Evolutionary conservation across 305 asterid genomes (phyloP).

Genomic region (Plantago coronopus): DNA sequence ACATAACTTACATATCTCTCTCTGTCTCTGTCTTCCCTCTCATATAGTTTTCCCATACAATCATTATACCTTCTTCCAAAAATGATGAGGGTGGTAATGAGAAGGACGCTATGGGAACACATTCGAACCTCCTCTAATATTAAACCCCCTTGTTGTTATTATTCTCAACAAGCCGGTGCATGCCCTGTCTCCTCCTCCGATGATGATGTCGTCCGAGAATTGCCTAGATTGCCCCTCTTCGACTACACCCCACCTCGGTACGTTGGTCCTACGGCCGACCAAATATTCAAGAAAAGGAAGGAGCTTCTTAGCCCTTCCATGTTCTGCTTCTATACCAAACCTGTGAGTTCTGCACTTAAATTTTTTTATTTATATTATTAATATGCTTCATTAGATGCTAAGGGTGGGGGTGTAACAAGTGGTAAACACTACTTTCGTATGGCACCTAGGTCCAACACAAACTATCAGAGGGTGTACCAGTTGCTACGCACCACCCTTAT

Average conservation of each 20-base stretch:
- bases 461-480: no score
- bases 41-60: no score
- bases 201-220: background rate
- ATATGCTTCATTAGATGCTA: no score
- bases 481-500: no score
- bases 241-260: slow-evolving; percentile 67
- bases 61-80: background rate
- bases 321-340: slow-evolving; percentile 56
- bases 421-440: no score
- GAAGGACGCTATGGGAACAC: slow-evolving; percentile 35
- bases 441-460: no score
- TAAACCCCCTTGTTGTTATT: slow-evolving; percentile 23
- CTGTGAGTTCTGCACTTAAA: slow-evolving; percentile 43
- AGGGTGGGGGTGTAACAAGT: no score
- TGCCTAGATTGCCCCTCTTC: slow-evolving; percentile 57
- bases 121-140: slow-evolving; percentile 15
- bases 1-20: no score
- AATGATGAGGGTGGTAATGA: slow-evolving; percentile 43
- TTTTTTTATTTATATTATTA: no score
- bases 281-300: slow-evolving; percentile 54
- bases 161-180: slow-evolving; percentile 37
- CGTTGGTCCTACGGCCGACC: slow-evolving; percentile 53
- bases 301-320: slow-evolving; percentile 84
- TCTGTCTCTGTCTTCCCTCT: no score
- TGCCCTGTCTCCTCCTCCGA: slow-evolving; percentile 32